Base-by-base conservation (phyloP, 768 basidiomycete species). In the Flagelloscypha sp. region DNA sequence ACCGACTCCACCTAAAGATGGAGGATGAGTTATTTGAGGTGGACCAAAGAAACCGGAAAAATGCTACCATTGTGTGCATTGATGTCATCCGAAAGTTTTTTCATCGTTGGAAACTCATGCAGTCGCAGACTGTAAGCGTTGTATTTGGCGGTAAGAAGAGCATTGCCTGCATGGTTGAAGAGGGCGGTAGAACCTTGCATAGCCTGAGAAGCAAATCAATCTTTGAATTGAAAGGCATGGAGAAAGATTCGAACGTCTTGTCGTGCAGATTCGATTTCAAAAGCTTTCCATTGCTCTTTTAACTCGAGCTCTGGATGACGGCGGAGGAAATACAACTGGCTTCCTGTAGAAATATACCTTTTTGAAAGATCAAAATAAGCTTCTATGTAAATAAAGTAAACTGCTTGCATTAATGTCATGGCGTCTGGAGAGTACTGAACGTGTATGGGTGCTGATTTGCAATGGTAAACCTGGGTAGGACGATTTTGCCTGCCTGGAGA, bases 161-260 rank as follows among this genome's bases (percentile, higher is more conserved):
- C 80, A 46, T 84, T 82, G 15, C 84, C 84, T 16, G 66, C 59
- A 51, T 85, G 76, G 52, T 84, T 86, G 59, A 84, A 87, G 52
- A 79, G 74, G 11, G 74, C 81, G 4, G 77, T 76, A 2, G 80
- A 79, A 3, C 72, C 76, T 25, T 70, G 61, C 21, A 70, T 57
- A 16, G 38, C 41, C 35, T 44, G 41, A 20, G 6, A 20, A 33
- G 17, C 9, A 36, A 16, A 22, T n/a, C n/a, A n/a, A n/a, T n/a
- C n/a, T 16, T n/a, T 22, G 15, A 18, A 25, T 18, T 9, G 20
- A 8, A 41, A 30, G 20, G 18, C 1, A 18, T 29, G 5, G 36
- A 39, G 48, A 58, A 38, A 42, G 66, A 39, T 36, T 15, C 15
- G 13, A 8, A 16, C 12, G 10, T 28, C 11, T 24, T 3, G 5